A percentile compares a stretch with the other conserved stretches of the same genome.
Conservation (phyloP, 768 basidiomycete species). For the Phaeotremella skinneri region DNA sequence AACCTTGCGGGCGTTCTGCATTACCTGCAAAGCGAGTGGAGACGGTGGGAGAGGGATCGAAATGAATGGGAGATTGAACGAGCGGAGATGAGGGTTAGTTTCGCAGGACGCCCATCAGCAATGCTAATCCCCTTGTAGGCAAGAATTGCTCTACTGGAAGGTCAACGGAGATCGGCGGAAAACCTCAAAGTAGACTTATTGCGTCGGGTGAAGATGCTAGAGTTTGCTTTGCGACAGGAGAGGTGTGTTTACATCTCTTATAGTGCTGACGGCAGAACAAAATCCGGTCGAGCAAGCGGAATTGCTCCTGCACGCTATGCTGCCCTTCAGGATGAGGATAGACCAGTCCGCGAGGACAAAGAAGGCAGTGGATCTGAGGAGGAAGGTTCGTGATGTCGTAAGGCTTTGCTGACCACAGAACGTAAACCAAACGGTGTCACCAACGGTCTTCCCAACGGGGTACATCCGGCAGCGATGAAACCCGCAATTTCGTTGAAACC, state of each 20-base stretch:
- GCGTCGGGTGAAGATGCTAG: constrained; percentile 98
- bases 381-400: constrained; percentile 21
- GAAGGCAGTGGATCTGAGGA: constrained; percentile 43
- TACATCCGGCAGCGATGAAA: constrained; percentile 35
- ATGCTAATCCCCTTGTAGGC: constrained; percentile 59
- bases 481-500: constrained; percentile 18
- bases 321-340: constrained; percentile 43
- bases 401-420: background rate
- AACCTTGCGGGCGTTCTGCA: constrained; percentile 92
- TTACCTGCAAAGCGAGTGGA: constrained; percentile 97
- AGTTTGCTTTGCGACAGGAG: constrained; percentile 93
- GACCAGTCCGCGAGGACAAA: constrained; percentile 26
- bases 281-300: constrained; percentile 16
- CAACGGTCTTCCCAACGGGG: constrained; percentile 13
- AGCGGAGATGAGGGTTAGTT: constrained; percentile 93
- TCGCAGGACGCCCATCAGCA: background rate
- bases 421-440: constrained; percentile 4
- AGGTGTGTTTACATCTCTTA: constrained; percentile 61
- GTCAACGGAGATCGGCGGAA: constrained; percentile 93
- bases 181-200: constrained; percentile 94
- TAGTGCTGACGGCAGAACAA: constrained; percentile 21
- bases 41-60: constrained; percentile 93
- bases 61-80: constrained; percentile 99
- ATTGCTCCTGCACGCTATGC: constrained; percentile 34
- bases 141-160: constrained; percentile 93